Evolutionary conservation across 148 eudicot genomes (phyloP).

Genomic region (Vaccinium macrocarpon): DNA sequence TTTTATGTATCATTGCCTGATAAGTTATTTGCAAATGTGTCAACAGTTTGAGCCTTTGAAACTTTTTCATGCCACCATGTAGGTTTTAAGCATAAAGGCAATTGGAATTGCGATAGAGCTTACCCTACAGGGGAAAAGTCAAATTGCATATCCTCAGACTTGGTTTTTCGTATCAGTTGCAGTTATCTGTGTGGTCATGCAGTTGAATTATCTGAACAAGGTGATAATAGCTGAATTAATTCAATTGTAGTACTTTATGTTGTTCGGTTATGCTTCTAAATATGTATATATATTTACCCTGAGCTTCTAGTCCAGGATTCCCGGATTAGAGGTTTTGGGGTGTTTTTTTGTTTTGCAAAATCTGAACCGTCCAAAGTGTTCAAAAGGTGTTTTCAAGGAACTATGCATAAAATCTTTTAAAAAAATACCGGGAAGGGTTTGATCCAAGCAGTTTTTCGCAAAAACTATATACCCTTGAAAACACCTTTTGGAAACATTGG

Average conservation of each 20-base stretch:
- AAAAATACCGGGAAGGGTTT: no score
- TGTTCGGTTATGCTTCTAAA: neutral
- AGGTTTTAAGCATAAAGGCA: slow-evolving; percentile 98
- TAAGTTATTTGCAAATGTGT: neutral
- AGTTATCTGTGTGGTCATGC: slow-evolving; percentile 62
- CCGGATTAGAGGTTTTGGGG: no score
- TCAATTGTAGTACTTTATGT: neutral
- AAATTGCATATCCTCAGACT: slow-evolving; percentile 65
- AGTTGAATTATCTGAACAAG: slow-evolving; percentile 93
- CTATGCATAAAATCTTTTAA: no score
- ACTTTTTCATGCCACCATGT: slow-evolving; percentile 17
- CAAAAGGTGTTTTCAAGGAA: no score
- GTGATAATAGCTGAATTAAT: slow-evolving; percentile 26
- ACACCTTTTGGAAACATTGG: no score
- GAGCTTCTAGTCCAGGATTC: no score
- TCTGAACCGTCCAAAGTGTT: no score
- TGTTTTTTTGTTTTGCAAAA: no score
- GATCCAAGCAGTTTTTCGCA: no score
- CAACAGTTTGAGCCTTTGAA: neutral
- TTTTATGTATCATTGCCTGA: neutral
- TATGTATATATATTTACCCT: neutral
- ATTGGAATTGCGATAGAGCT: slow-evolving; percentile 90
- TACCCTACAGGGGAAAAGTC: slow-evolving; percentile 78
- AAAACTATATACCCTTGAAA: no score
- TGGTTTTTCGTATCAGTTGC: slow-evolving; percentile 84